A percentile compares a stretch with the other conserved stretches of the same genome.
These are phyloP conservation scores for Strigomonas culicis DNA, from an alignment of 208 protist species.

Conservation along the genomic window DNA sequence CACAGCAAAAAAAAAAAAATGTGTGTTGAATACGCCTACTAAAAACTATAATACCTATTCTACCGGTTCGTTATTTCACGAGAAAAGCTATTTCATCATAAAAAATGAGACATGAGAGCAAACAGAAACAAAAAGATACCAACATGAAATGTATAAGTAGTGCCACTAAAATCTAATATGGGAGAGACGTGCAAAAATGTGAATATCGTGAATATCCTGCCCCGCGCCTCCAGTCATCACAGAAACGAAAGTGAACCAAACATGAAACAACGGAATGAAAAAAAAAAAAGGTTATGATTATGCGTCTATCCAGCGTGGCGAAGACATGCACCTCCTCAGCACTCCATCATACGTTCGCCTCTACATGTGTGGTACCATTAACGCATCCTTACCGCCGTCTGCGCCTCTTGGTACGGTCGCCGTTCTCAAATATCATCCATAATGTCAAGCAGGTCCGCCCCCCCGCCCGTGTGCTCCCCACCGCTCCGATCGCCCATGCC, in stretches of 20 bases:
- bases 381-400: too few species aligned
- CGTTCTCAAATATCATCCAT: conserved; percentile 76
- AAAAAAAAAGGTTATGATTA: too few species aligned
- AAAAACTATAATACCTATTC: background rate
- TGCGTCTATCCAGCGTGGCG: too few species aligned
- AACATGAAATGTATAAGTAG: background rate
- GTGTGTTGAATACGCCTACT: background rate
- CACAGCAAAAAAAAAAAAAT: background rate
- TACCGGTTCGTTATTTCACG: background rate
- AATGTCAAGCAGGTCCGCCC: conserved; percentile 62
- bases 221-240: too few species aligned
- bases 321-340: too few species aligned
- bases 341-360: too few species aligned
- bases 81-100: background rate
- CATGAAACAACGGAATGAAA: too few species aligned
- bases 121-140: background rate
- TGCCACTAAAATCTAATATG: background rate
- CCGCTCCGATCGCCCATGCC: conserved; percentile 18
- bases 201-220: too few species aligned
- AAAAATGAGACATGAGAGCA: background rate
- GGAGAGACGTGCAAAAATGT: background rate
- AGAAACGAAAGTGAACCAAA: too few species aligned
- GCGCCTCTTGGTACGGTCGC: too few species aligned
- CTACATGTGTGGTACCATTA: too few species aligned
- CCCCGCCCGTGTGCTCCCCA: conserved; percentile 2